Base-by-base conservation (phyloP, 2,329 filamentous ascomycete species). In the Cercospora berteroae region DNA sequence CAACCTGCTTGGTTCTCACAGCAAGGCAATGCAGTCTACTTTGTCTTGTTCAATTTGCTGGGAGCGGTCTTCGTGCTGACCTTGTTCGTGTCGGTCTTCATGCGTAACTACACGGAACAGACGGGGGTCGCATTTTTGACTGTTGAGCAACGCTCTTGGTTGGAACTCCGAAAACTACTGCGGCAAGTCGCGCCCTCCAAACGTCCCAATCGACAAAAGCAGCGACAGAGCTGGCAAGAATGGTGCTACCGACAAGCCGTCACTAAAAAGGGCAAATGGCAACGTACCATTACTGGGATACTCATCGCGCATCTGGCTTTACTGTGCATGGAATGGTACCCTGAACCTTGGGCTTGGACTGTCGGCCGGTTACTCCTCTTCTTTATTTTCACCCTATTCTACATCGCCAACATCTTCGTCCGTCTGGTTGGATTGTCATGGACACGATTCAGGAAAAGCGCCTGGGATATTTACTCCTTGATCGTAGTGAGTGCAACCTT, bases 21-120 rank as follows among this genome's bases (percentile, higher is more conserved):
- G 1, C 88, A 94, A 75, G 93, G 90, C 48, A 98, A 99, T 72
- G 94, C 92, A 0, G 79, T 98, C 39, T 99, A 97, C 83, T 97
- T 99, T 77, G 88, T 99, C 65, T 85, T 94, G 4, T 99, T 98
- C 88, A 99, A 99, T 80, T 87, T 99, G 77, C 85, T 99, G 74
- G 93, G 93, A 33, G 95, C 95, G 0, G 94, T 99, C 71, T 99
- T 99, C 80, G 91, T 99, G 69, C 85, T 99, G 76, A 99, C 95
- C 1, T 83, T 99, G 76, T 99, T 99, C 79, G 96, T 99, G 58
- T 98, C 95, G 65, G 95, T 99, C 69, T 99, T 99, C 79, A 99
- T 99, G 95, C 92, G 95, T 69, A 99, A 97, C 79, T 99, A 99
- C 80, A 99, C 95, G 0, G 95, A 99, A 80, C 94, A 98, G 80